Percentiles rank a stretch among this genome's conserved stretches.
phyloP scores from a whole-genome alignment of 2,329 filamentous ascomycete genomes.

The Pseudogymnoascus sp. region DNA sequence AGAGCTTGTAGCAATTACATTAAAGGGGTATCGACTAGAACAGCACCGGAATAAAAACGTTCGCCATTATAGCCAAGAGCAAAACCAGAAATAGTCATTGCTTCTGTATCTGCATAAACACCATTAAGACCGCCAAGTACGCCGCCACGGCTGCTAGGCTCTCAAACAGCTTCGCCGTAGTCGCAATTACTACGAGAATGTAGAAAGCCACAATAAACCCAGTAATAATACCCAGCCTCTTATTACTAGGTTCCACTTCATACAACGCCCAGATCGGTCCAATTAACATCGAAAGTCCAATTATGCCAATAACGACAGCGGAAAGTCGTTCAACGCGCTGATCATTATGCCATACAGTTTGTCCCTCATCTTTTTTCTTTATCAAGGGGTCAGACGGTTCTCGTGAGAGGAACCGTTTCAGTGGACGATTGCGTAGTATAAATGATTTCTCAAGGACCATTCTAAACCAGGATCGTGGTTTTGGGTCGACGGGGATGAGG shows the following conservation, averaged over 20 bases:
- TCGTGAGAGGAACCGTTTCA: neutral
- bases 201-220: conserved; percentile 12
- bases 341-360: neutral
- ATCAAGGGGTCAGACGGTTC: neutral
- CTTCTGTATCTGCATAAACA: conserved; percentile 8
- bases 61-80: neutral
- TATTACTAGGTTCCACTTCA: neutral
- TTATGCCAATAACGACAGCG: neutral
- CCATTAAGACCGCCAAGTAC: conserved; percentile 12
- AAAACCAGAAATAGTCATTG: neutral
- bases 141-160: conserved; percentile 10
- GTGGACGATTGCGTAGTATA: neutral
- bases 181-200: neutral
- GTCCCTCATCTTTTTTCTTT: neutral
- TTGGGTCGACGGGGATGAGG: neutral
- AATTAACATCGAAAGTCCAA: conserved; percentile 12
- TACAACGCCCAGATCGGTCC: conserved; percentile 12
- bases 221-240: conserved; percentile 9
- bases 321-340: neutral
- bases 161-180: conserved; percentile 10
- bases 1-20: neutral
- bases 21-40: neutral
- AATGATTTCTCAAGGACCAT: neutral
- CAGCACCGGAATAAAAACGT: neutral
- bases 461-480: neutral